Base-by-base conservation (phyloP, 257 asterid genomes). In the Linaria vulgaris region DNA sequence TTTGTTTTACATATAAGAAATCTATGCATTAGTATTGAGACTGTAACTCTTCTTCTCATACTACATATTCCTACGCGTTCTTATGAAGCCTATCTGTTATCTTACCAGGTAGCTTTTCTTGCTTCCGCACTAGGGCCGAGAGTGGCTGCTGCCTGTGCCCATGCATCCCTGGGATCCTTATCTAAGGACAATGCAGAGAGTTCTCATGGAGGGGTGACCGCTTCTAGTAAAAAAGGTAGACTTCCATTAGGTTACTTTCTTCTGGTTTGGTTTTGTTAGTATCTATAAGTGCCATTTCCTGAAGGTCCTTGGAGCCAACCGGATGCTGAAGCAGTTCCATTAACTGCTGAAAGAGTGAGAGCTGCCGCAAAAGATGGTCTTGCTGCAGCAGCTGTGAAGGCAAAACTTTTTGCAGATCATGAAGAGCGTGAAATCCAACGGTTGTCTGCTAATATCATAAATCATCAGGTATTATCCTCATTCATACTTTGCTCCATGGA, bases 61-160 rank as follows among this genome's bases (percentile, higher is more conserved):
- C 17, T 44, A 44, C 16, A 13, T 19, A 13, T 44, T 8, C 49
- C 49, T 13, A 13, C 17, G 15, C 7, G 17, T 14, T 44, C 49
- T n/a, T 44, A 44, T 44, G 17, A 44, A 34, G 5, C 41, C 10
- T 34, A 34, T 34, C 41, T 52, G 45, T 17, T 55, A 12, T 15
- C 30, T 37, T 20, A 34, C 23, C 77, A 91, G 98, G 96, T 88
- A 66, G 87, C 98, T 17, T 91, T 91, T 85, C 82, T 91, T 71
- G 88, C 97, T 60, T 86, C 96, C 62, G 86, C 89, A 27, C 79
- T 91, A 72, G 98, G 98, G 55, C 98, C 98, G 16, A 88, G 98
- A 72, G 96, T 91, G 64, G 97, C 97, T 81, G 98, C 98, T 67
- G 96, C 95, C 48, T 91, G 98, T 82, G 95, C 98, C 53, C 98